These are phyloP conservation scores for Haematococcus lacustris DNA, from an alignment of 139 green algal species.

Conservation along the genomic window DNA sequence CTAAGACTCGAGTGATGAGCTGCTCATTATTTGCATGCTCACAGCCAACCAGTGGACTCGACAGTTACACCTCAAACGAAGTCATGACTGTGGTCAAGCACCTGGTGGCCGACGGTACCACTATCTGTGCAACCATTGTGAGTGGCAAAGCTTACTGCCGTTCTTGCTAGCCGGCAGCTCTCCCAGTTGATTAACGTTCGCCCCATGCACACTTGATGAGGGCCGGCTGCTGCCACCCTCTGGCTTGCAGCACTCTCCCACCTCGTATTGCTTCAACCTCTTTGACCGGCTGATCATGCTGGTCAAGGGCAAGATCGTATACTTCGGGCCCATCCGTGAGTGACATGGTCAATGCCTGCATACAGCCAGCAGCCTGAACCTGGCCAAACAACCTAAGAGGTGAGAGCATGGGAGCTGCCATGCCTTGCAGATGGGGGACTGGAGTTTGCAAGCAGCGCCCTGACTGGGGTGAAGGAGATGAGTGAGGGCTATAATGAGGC, in stretches of 20 bases:
- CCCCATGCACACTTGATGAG: neutral
- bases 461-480: slow-evolving; percentile 21
- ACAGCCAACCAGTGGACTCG: slow-evolving; percentile 66
- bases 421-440: slow-evolving; percentile 1
- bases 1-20: too few species aligned
- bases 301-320: slow-evolving; percentile 25
- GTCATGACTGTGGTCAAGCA: slow-evolving; percentile 46
- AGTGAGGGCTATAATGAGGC: slow-evolving; percentile 29
- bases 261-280: slow-evolving; percentile 58
- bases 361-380: neutral
- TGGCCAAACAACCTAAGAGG: neutral
- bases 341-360: neutral
- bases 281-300: slow-evolving; percentile 64
- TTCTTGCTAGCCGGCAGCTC: too few species aligned
- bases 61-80: slow-evolving; percentile 36
- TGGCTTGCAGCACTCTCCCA: slow-evolving; percentile 31
- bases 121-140: slow-evolving; percentile 62
- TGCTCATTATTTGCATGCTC: too few species aligned
- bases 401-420: neutral
- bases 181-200: neutral
- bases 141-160: neutral
- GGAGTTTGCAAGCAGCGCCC: slow-evolving; percentile 12
- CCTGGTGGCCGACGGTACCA: slow-evolving; percentile 33
- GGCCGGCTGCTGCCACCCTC: neutral
- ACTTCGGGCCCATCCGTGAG: slow-evolving; percentile 5